Evolutionary conservation across 1,284 basidiomycete genomes (phyloP).

Genomic region (Kwoniella shivajii): DNA sequence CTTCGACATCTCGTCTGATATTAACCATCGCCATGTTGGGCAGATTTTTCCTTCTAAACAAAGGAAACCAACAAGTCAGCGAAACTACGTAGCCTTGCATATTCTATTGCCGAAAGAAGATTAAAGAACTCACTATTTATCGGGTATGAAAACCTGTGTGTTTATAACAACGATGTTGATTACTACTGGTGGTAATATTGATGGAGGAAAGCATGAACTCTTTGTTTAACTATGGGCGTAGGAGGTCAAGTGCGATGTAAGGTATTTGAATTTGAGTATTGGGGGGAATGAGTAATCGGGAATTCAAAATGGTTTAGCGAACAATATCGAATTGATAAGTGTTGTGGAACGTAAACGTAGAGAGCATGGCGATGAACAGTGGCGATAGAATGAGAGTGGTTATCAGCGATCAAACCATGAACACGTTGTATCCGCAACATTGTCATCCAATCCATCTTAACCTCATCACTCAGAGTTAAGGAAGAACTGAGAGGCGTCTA

Average conservation of each 20-base stretch:
- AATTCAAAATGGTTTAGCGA: not conserved
- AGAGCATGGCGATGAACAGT: not conserved
- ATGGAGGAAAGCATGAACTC: slow-evolving; percentile 32
- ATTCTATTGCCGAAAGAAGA: not conserved
- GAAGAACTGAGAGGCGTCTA: not conserved
- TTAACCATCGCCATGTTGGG: slow-evolving; percentile 87
- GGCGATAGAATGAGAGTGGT: not conserved
- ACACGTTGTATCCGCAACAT: not conserved
- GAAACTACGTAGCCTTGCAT: not conserved
- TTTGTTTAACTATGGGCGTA: slow-evolving; percentile 7
- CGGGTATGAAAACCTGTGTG: slow-evolving; percentile 17
- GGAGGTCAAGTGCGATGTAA: too few relatives aligned
- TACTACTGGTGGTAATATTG: slow-evolving; percentile 9
- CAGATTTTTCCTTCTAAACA: slow-evolving; percentile 3
- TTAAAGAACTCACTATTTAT: slow-evolving; percentile 16
- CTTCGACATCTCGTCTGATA: slow-evolving; percentile 97
- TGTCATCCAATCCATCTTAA: not conserved
- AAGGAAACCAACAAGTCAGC: not conserved
- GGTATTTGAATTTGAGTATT: too few relatives aligned
- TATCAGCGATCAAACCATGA: too few relatives aligned
- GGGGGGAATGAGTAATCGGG: not conserved
- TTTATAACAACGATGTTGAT: slow-evolving; percentile 15
- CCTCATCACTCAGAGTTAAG: not conserved
- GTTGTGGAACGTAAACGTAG: not conserved
- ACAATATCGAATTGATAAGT: not conserved